phyloP scores from a whole-genome alignment of 371 early-diverging fungal genomes.

The Mucor velutinosus region DNA sequence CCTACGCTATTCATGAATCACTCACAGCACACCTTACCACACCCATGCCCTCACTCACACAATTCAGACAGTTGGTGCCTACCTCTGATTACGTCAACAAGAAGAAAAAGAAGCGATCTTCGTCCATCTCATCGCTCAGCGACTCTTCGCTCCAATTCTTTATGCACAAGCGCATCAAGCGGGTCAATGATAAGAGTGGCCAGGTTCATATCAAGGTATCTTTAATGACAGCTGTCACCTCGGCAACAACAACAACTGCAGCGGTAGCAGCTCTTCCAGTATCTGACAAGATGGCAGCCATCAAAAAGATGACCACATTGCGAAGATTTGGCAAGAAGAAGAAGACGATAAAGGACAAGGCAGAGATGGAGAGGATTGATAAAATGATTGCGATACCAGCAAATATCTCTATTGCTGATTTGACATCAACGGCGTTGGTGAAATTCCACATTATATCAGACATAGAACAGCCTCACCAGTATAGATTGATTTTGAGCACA shows the following conservation, averaged over 20 bases:
- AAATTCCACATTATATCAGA: slow-evolving; percentile 35
- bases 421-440: slow-evolving; percentile 25
- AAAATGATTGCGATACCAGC: slow-evolving; percentile 35
- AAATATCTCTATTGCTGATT: slow-evolving; percentile 23
- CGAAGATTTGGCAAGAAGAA: slow-evolving; percentile 17
- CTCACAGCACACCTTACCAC: slow-evolving; percentile 55
- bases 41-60: slow-evolving; percentile 54
- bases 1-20: slow-evolving; percentile 53
- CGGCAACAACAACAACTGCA: no score
- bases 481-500: slow-evolving; percentile 15
- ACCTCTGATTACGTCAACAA: slow-evolving; percentile 38
- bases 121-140: background rate
- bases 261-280: background rate
- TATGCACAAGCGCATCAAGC: slow-evolving; percentile 52
- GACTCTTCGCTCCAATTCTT: slow-evolving; percentile 32
- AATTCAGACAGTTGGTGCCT: slow-evolving; percentile 51
- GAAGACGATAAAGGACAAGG: slow-evolving; percentile 8
- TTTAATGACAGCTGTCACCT: background rate
- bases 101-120: slow-evolving; percentile 14
- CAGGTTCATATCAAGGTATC: slow-evolving; percentile 38
- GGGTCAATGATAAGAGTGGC: slow-evolving; percentile 33
- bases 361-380: slow-evolving; percentile 34
- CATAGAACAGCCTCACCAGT: slow-evolving; percentile 16
- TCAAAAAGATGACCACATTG: slow-evolving; percentile 20
- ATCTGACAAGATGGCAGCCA: slow-evolving; percentile 14